Conservation (phyloP, 192 early-diverging fungal species). For the Backusella psychrophila region DNA sequence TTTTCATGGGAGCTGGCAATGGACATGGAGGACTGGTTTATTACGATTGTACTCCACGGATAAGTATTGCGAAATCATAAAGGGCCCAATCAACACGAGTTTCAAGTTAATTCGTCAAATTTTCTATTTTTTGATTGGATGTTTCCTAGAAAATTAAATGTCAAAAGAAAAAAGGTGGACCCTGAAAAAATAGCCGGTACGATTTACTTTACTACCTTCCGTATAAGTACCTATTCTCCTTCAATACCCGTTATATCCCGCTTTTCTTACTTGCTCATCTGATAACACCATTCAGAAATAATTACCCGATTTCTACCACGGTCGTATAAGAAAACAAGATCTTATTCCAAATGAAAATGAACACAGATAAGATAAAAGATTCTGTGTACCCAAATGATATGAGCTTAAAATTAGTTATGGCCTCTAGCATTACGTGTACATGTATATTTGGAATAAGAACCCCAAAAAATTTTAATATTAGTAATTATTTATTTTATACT, state of each 20-base stretch:
- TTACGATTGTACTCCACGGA: background rate
- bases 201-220: background rate
- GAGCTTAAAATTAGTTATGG: background rate
- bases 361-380: background rate
- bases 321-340: background rate
- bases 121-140: constrained; percentile 3
- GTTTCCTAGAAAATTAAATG: background rate
- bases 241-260: constrained; percentile 9
- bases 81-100: background rate
- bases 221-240: background rate
- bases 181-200: background rate
- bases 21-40: background rate
- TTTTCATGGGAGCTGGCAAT: constrained; percentile 6
- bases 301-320: constrained; percentile 6
- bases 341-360: background rate
- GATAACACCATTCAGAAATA: background rate
- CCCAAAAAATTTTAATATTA: background rate
- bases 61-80: background rate
- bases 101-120: background rate
- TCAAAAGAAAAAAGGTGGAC: constrained; percentile 5
- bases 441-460: background rate
- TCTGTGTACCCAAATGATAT: background rate
- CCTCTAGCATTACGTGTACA: background rate
- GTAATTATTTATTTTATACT: background rate
- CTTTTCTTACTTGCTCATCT: background rate